Percentiles rank a stretch among this genome's conserved stretches.
These are phyloP conservation scores for Lepraria neglecta DNA, from an alignment of 495 filamentous ascomycete species.

Conservation along the genomic window DNA sequence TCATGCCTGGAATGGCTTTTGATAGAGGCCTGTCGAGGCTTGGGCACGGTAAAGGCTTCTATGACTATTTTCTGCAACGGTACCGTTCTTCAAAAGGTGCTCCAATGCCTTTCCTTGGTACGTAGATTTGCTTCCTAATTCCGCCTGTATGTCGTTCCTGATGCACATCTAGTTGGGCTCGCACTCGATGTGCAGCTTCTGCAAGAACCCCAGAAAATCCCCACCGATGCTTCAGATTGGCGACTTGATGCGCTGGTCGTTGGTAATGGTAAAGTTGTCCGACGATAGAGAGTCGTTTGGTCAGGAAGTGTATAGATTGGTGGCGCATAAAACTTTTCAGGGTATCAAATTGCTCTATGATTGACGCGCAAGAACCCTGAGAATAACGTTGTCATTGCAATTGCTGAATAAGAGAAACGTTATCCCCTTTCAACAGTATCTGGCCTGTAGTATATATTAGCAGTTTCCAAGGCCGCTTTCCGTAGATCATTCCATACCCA, in stretches of 20 bases:
- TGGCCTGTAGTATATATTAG: constrained; percentile 58
- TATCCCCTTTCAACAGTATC: constrained; percentile 95
- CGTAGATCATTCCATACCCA: constrained; percentile 54
- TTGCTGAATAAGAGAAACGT: constrained; percentile 88
- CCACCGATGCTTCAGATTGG: constrained; percentile 61
- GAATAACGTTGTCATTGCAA: constrained; percentile 44
- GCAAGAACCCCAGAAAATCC: constrained; percentile 52
- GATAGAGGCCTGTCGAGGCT: constrained; percentile 68
- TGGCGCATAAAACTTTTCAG: background rate
- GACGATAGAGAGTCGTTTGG: constrained; percentile 29
- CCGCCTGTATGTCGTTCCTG: constrained; percentile 15
- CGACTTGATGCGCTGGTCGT: constrained; percentile 58
- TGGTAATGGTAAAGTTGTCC: constrained; percentile 47
- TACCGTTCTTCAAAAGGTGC: constrained; percentile 45
- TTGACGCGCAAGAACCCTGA: background rate
- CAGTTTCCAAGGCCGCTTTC: constrained; percentile 1
- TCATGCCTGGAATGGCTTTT: constrained; percentile 94
- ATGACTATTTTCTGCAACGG: constrained; percentile 81
- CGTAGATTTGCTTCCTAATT: constrained; percentile 33
- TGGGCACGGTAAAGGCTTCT: constrained; percentile 95
- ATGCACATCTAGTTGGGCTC: constrained; percentile 60
- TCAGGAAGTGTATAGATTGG: background rate
- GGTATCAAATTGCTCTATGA: background rate
- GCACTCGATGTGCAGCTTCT: constrained; percentile 85
- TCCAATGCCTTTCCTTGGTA: constrained; percentile 60